These are phyloP conservation scores for Cercospora sp. DNA, from an alignment of 2,329 filamentous ascomycete species.

Conservation along the genomic window DNA sequence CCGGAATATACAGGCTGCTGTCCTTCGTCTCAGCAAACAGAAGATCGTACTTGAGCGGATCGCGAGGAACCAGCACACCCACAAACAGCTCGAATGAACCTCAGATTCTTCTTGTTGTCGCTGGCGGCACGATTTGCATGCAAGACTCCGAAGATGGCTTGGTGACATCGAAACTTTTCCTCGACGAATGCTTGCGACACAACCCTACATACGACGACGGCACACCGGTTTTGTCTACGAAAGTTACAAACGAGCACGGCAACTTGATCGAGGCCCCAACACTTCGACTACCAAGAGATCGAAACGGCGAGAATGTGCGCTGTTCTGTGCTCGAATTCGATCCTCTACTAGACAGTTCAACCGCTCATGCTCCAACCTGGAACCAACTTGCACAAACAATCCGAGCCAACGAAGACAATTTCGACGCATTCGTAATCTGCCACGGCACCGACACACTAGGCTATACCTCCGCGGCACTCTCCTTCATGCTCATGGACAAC, in stretches of 20 bases:
- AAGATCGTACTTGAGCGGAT: constrained; percentile 15
- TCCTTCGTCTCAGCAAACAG: constrained; percentile 29
- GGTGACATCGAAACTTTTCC: constrained; percentile 70
- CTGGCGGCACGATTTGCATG: constrained; percentile 89
- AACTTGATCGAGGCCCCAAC: constrained; percentile 54
- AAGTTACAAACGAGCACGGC: constrained; percentile 31
- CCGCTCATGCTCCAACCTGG: constrained; percentile 84
- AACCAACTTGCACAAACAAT: constrained; percentile 78
- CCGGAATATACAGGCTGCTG: constrained; percentile 28
- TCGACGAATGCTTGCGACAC: constrained; percentile 78
- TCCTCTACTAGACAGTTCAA: constrained; percentile 82
- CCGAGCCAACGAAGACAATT: constrained; percentile 79
- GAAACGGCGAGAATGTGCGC: constrained; percentile 76
- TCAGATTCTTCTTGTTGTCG: constrained; percentile 80
- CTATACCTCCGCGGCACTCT: constrained; percentile 85
- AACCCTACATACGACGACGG: constrained; percentile 83
- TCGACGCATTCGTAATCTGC: constrained; percentile 86
- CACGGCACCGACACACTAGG: constrained; percentile 87
- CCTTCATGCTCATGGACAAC: constrained; percentile 82
- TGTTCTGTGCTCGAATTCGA: constrained; percentile 84
- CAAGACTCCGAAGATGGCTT: constrained; percentile 76
- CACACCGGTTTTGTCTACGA: constrained; percentile 46
- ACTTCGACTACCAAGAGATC: constrained; percentile 75
- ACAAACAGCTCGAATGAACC: constrained; percentile 23
- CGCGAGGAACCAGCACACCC: constrained; percentile 4